Base-by-base conservation (phyloP, 2,329 filamentous ascomycete species). In the Plenodomus biglobosus region DNA sequence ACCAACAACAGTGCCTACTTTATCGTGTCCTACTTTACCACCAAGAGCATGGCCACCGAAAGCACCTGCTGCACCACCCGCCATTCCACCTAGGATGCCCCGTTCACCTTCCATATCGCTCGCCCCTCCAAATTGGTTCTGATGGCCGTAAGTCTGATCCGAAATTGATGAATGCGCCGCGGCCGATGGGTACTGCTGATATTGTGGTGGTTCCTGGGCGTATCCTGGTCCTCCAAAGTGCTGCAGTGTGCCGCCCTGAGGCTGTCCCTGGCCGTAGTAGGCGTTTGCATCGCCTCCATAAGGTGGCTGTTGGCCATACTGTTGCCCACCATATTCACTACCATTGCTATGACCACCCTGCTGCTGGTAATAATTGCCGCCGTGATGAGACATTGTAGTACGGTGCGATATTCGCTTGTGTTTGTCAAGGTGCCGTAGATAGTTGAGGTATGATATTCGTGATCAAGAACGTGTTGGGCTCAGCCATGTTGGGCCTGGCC, bases 21-120 rank as follows among this genome's bases (percentile, higher is more conserved):
- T 61, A 17, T 55, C 57, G 35, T 66, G 62, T 1, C 62, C 62
- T 15, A 61, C 55, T 27, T 61, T 54, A 1, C 61, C 61, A 3
- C 60, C 62, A 15, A 66, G 48, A 20, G 59, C 59, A 32, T 64
- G 59, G 6, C 60, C 63, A 4, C 63, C 63, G 20, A 58, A 64
- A 4, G 59, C 63, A 44, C 63, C 63, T 19, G 55, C 62, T 18
- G 62, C 63, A 18, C 60, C 62, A 13, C 63, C 63, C 3, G 62
- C 60, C 4, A 64, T 18, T 1, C 56, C 62, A 10, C 63, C 63
- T 56, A 65, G 62, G 39, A 66, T 50, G 8, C 62, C 62, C 10
- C 63, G 62, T 24, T 60, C 56, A n/a, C 56, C 50, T 37, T 62
- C 63, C 30, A 59, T 59, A 30, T 60, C 50, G 8, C 58, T 58